Evolutionary conservation across 192 early-diverging fungal species (phyloP).

Genomic region (Spinellus fusiger): DNA sequence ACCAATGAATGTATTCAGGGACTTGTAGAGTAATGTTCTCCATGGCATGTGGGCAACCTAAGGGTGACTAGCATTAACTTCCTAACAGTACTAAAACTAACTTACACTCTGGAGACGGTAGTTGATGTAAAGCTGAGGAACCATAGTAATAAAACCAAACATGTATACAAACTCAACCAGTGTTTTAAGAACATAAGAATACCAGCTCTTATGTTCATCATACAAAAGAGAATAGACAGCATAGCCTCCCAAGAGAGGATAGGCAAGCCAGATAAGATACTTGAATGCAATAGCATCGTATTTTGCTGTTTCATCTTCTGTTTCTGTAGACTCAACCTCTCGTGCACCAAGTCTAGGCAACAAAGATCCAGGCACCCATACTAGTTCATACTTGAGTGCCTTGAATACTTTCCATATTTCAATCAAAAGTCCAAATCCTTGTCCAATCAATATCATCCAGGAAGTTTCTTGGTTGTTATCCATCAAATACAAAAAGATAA

Average conservation of each 20-base stretch:
- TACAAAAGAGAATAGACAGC: slow-evolving; percentile 77
- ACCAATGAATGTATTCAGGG: slow-evolving; percentile 53
- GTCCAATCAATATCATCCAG: slow-evolving; percentile 80
- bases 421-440: slow-evolving; percentile 75
- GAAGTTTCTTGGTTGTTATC: slow-evolving; percentile 78
- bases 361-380: slow-evolving; percentile 18
- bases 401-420: slow-evolving; percentile 91
- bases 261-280: slow-evolving; percentile 73
- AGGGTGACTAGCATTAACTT: neutral
- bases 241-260: slow-evolving; percentile 74
- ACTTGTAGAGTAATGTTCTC: slow-evolving; percentile 92
- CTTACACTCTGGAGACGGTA: slow-evolving; percentile 71
- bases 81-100: neutral
- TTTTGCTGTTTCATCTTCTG: slow-evolving; percentile 53
- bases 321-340: slow-evolving; percentile 33
- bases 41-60: slow-evolving; percentile 91
- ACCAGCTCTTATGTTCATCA: slow-evolving; percentile 89
- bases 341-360: slow-evolving; percentile 20
- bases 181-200: slow-evolving; percentile 77
- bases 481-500: slow-evolving; percentile 83
- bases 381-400: slow-evolving; percentile 62
- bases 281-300: slow-evolving; percentile 76
- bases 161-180: slow-evolving; percentile 89
- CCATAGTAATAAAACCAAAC: slow-evolving; percentile 81
- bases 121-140: slow-evolving; percentile 89